Evolutionary conservation across 1,139 yeast species (phyloP), one percentile per base, ranked within the genome.

Genomic region (Pneumocystis oryctolagi): DNA sequence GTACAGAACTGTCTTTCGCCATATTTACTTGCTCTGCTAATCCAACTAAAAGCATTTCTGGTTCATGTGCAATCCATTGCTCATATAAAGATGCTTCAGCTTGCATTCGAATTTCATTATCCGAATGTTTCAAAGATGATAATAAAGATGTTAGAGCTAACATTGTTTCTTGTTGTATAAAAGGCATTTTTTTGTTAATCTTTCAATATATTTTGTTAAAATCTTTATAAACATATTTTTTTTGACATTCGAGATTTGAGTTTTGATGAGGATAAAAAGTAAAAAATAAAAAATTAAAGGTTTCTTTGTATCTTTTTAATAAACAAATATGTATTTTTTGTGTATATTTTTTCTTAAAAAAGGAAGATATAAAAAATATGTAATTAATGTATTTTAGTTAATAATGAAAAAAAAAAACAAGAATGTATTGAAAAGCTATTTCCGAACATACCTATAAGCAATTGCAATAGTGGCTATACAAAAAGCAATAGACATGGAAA

Each of bases 11-110:
- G 64, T 77, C 77, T 3, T 79, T 77, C 16, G 89, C 85, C 16
- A 74, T 73, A 25, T 84, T 78, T 1, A 96, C 84, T 70, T 86
- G 94, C 71, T 87, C 89, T 1, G 96, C 92, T 63, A 92, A 79
- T 67, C 89, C 94, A 0, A 85, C 78, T 66, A 92, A 78, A 62
- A 92, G 77, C 68, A 84, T 74, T 69, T 85, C 89, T 55, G 87
- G 83, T 28, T 80, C 82, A 58, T 78, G 76, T 42, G 70, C 69
- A 42, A 77, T 70, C 97, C 97, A 92, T 59, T 86, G 86, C 35
- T 77, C 77, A 68, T 87, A 88, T 64, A 92, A 79, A 14, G 81
- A 76, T 66, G 78, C 79, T 73, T 92, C 98, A 14, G 97, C 97
- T 42, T 79, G 81, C 6, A 89, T 76, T 72, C 98, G 86, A 59